phyloP scores from a whole-genome alignment of 495 filamentous ascomycete genomes.

The Talaromyces stipitatus region DNA sequence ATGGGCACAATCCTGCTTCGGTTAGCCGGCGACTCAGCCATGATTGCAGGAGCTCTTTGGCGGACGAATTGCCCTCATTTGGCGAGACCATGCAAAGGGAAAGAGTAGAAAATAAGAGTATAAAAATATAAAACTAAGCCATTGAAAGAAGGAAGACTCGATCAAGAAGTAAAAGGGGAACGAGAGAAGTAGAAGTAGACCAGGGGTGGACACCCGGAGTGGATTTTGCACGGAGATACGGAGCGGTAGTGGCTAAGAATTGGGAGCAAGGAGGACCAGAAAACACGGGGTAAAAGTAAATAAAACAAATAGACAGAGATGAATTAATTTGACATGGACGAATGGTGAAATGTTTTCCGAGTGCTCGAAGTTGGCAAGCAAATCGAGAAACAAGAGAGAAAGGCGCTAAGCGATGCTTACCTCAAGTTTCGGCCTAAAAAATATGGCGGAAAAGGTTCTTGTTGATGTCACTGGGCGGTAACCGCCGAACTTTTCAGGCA shows the following conservation, averaged over 20 bases:
- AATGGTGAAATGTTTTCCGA: neutral
- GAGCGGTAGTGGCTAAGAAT: neutral
- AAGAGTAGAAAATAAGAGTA: constrained; percentile 2
- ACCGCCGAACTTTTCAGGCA: neutral
- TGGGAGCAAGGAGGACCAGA: neutral
- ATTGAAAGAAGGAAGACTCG: constrained; percentile 6
- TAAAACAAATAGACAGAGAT: neutral
- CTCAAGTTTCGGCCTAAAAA: neutral
- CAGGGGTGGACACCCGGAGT: neutral
- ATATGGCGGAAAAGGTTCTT: neutral
- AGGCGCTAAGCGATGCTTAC: neutral
- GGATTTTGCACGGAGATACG: neutral
- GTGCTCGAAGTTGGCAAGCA: neutral
- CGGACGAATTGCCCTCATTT: constrained; percentile 33
- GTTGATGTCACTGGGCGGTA: constrained; percentile 1
- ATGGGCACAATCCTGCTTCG: constrained; percentile 44
- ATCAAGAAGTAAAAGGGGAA: neutral
- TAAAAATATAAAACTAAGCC: constrained; percentile 8
- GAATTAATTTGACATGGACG: too few species aligned
- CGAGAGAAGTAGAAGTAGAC: neutral
- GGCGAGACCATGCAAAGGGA: constrained; percentile 11
- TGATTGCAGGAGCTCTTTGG: constrained; percentile 26
- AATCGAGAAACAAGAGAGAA: neutral
- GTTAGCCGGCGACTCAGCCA: constrained; percentile 33
- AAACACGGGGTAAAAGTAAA: neutral